Evolutionary conservation across 371 early-diverging fungal species (phyloP).

Genomic region (Coemansia sp.): DNA sequence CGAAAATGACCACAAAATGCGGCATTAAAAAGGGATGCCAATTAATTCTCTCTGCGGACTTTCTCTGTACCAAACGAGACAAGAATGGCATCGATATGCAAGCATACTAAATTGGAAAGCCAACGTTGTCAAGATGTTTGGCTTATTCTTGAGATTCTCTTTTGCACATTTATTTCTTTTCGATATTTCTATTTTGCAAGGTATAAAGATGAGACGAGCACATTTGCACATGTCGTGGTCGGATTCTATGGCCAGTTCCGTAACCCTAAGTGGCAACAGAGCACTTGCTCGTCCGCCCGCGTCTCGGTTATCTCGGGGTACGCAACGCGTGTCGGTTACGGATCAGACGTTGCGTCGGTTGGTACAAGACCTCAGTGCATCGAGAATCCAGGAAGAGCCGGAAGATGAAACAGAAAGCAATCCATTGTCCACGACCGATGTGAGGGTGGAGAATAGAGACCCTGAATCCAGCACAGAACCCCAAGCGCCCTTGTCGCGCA

Average conservation of each 20-base stretch:
- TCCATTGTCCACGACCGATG: neutral
- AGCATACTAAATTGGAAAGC: too few species aligned
- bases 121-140: too few species aligned
- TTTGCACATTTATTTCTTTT: neutral
- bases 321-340: neutral
- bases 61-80: too few species aligned
- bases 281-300: constrained; percentile 3
- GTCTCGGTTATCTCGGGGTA: constrained; percentile 3
- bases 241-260: constrained; percentile 47
- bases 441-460: neutral
- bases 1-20: too few species aligned
- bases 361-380: constrained; percentile 31
- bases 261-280: constrained; percentile 32
- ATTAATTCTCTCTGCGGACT: too few species aligned
- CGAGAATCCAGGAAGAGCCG: constrained; percentile 26
- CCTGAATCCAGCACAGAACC: neutral
- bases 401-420: constrained; percentile 1
- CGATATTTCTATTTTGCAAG: neutral
- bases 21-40: too few species aligned
- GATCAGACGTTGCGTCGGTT: constrained; percentile 23
- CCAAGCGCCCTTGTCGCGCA: constrained; percentile 17
- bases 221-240: constrained; percentile 37
- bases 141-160: too few species aligned
- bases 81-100: too few species aligned
- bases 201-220: constrained; percentile 31